Evolutionary conservation across 2,329 filamentous ascomycete genomes (phyloP), one percentile per base, ranked within the genome.

Genomic region (Cephalotrichum gorgonifer): DNA sequence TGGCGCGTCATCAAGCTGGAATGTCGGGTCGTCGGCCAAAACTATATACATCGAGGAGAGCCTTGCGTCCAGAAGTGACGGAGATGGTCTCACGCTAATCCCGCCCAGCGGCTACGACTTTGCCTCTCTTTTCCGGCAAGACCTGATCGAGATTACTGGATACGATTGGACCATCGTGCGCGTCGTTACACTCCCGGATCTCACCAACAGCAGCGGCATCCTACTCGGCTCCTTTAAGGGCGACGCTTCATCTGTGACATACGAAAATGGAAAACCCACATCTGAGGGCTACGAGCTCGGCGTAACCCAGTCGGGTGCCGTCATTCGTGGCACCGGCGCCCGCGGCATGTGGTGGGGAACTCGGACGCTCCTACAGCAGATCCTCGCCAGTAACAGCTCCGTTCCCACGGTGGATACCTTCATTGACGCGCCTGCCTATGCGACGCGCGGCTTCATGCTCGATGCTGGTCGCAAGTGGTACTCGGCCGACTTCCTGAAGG

Each of bases 201-300:
- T 26, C 4, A 20, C 51, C 3, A 53, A 58, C 22, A 56, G 52
- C 6, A 58, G 59, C 2, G 73, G 73, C 0, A 70, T 77, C 11
- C 60, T 72, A 11, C 61, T 77, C 2, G 65, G 67, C 12, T 53
- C 54, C 1, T 64, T 64, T 44, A 43, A 51, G 57, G 45, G 53
- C 54, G 11, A 56, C 7, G 9, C 46, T 11, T 54, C 54, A 2
- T 45, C 58, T 1, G 57, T 75, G 20, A 64, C 62, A 0, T 76
- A 78, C 39, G 69, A 75, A 49, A 67, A 72, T 56, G 73, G 72
- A 1, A 53, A 56, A 1, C 39, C 56, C 1, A 76, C 69, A 0
- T 68, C 74, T 44, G 75, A 78, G 57, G 75, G 68, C 2, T 78
- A 78, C 49, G 63, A 66, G 38, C 54, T 78, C 1, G 60, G 65